phyloP scores from a whole-genome alignment of 2,329 filamentous ascomycete genomes.

The Fusarium goolgardi region DNA sequence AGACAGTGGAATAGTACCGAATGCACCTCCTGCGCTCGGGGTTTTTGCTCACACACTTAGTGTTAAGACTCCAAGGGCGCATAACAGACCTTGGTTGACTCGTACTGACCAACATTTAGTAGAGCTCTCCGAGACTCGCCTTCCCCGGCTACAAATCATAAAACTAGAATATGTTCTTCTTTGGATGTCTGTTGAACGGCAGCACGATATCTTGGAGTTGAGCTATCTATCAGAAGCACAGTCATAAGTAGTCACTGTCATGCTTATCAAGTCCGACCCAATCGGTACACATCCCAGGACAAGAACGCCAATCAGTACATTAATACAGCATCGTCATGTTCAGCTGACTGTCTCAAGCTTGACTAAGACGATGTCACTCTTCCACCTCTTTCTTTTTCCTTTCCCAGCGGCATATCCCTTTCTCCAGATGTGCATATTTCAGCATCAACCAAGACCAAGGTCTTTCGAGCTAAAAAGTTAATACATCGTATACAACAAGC shows the following conservation, averaged over 20 bases:
- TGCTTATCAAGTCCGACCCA: not conserved
- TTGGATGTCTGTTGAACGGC: too few relatives aligned
- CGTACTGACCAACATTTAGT: too few relatives aligned
- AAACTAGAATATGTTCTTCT: too few relatives aligned
- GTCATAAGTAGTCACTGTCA: not conserved
- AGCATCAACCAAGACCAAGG: not conserved
- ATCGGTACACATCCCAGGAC: not conserved
- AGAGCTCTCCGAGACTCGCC: too few relatives aligned
- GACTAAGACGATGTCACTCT: not conserved
- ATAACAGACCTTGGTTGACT: too few relatives aligned
- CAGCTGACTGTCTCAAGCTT: not conserved
- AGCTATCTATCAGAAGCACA: not conserved
- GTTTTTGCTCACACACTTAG: not conserved
- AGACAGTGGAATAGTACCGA: not conserved
- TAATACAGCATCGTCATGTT: too few relatives aligned
- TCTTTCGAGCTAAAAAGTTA: not conserved
- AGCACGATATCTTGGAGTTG: too few relatives aligned
- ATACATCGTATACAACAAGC: not conserved
- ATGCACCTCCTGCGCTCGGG: not conserved
- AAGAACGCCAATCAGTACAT: not conserved
- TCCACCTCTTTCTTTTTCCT: not conserved
- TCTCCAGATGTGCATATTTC: not conserved
- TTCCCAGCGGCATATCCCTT: not conserved
- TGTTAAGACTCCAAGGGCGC: too few relatives aligned
- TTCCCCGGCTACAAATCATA: too few relatives aligned